Conservation (phyloP, 2,329 filamentous ascomycete genomes). For the Monilinia vaccinii-corymbosi region DNA sequence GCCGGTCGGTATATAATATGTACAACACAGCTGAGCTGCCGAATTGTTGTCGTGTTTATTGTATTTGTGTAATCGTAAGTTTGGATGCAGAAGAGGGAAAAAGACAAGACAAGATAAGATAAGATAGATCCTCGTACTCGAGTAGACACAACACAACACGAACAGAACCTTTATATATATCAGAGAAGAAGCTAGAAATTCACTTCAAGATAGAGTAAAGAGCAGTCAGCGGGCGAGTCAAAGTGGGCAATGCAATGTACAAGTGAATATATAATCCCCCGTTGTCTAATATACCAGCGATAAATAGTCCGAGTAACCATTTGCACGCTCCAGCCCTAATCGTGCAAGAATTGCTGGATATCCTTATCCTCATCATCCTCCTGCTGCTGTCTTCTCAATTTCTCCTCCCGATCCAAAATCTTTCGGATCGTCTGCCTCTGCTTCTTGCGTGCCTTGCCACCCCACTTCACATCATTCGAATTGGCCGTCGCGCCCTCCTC, state of each 20-base stretch:
- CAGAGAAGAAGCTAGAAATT: no score
- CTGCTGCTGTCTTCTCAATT: slow-evolving; percentile 41
- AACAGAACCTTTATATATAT: no score
- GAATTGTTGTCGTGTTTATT: not conserved
- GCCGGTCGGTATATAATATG: not conserved
- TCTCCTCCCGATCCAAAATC: slow-evolving; percentile 53
- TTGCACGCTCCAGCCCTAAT: slow-evolving; percentile 30
- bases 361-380: slow-evolving; percentile 66
- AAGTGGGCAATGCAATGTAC: not conserved
- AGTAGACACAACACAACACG: no score
- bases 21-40: not conserved
- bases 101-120: no score
- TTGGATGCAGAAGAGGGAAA: not conserved
- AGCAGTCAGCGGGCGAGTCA: no score
- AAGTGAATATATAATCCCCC: slow-evolving; percentile 1
- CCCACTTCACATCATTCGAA: slow-evolving; percentile 44
- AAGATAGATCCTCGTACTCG: no score
- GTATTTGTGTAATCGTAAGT: no score
- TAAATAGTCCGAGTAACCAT: not conserved
- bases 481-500: slow-evolving; percentile 34
- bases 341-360: slow-evolving; percentile 61
- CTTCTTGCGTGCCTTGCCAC: slow-evolving; percentile 59
- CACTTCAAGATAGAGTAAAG: no score
- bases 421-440: slow-evolving; percentile 60
- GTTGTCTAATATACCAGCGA: no score